Evolutionary conservation across 1,284 basidiomycete genomes (phyloP), one percentile per base, ranked within the genome.

Genomic region (Ganoderma sinense): DNA sequence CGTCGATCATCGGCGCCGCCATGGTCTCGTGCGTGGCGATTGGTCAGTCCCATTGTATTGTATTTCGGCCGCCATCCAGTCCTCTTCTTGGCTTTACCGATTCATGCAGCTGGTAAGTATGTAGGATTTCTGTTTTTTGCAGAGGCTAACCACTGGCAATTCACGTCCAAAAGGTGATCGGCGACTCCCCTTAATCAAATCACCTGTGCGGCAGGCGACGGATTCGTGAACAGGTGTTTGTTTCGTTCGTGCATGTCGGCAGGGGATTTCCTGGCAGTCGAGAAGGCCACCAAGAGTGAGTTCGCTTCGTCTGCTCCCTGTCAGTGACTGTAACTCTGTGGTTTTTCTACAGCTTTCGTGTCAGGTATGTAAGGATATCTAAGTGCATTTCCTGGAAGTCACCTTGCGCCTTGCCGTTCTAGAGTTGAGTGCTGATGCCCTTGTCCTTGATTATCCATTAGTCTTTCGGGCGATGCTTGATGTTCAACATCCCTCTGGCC

Each of bases 401-500:
- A n/a, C n/a, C n/a, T n/a, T n/a, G n/a, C n/a, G n/a, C n/a, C n/a
- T 23, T 40, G 16, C 11, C 40, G 11, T 65, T n/a, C 26, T n/a
- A n/a, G n/a, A n/a, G 26, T 36, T 62, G 18, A 20, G 7, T 59
- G 10, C n/a, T 10, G 36, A 10, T 4, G 36, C 8, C 36, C 36
- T 10, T 6, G 36, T 39, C 36, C 36, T 39, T 16, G 36, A 39
- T 23, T 4, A 7, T 26, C 5, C n/a, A 36, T 33, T 40, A 77
- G 76, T 71, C 76, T 0, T 48, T 71, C 18, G 74, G 76, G 20
- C 58, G 76, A 14, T 77, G 79, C 68, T 72, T 80, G 31, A 71
- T 76, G 31, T 78, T 79, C 73, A 78, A 79, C 64, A 69, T 79
- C 31, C 74, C 78, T 2, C 76, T 79, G 11, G 74, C 77, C 11